Base-by-base conservation (phyloP, 805 yeast genomes). In the Blastobotrys peoriensis region DNA sequence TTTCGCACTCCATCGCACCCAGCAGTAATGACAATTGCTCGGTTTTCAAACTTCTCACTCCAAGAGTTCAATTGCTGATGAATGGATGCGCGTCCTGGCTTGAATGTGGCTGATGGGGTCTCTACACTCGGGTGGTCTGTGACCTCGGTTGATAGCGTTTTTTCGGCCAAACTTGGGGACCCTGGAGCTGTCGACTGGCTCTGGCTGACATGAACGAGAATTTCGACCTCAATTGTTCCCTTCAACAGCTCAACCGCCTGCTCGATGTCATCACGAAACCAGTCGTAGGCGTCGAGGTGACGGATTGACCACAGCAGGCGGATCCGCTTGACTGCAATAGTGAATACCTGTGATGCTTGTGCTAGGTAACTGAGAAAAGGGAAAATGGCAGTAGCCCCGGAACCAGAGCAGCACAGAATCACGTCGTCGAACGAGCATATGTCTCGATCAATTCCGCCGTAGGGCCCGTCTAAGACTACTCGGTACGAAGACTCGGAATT, bases 391-490 rank as follows among this genome's bases (percentile, higher is more conserved):
- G 78, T 64, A 4, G 68, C 69, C 2, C 79, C 79, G 2, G 72
- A 63, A 1, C 78, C 79, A 3, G 70, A 68, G 8, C 63, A 63
- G 13, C 73, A 45, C 30, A 72, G 66, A 3, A 67, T 39, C 6
- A 60, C 61, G 5, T 68, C 47, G 38, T 73, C 75, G 50, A 74
- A 75, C 5, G 66, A 59, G 8, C 62, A 53, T 25, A 72, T 58
- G 3, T 72, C 67, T 43, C 73, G 74, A 35, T 61, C 60, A 17
- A 58, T 55, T 2, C 69, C 74, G 0, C 78, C 77, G 47, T 62
- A 68, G 0, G 79, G 79, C 0, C 79, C 79, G 25, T 62, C 62
- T 34, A 73, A 59, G 3, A 60, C 41, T 0, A 69, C 73, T 33
- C 67, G 69, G 20, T 33, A 16, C 27, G 28, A 18, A 15, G 42